phyloP scores from a whole-genome alignment of 2,329 filamentous ascomycete species.

The Diaporthe velutina region DNA sequence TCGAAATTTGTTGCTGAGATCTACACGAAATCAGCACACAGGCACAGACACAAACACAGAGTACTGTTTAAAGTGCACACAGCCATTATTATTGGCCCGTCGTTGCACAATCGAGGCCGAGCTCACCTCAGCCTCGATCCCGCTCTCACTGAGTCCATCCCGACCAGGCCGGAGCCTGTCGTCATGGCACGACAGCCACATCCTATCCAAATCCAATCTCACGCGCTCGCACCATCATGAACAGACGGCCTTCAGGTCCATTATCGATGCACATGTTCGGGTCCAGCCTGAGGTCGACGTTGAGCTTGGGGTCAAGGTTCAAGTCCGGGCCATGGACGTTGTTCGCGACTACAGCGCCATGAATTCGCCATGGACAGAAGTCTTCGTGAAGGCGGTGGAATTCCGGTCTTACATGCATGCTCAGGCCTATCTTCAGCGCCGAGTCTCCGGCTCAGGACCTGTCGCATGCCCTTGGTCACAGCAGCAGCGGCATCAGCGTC shows the following conservation, averaged over 20 bases:
- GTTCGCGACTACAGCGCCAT: constrained; percentile 1
- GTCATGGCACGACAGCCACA: not conserved
- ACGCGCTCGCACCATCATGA: not conserved
- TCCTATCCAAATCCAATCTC: not conserved
- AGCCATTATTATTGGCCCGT: not conserved
- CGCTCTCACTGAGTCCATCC: not conserved
- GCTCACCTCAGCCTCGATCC: constrained; percentile 26
- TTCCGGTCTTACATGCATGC: constrained; percentile 24
- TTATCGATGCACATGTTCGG: not conserved
- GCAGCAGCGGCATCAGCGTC: constrained; percentile 1
- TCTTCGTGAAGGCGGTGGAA: constrained; percentile 22
- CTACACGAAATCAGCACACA: not conserved
- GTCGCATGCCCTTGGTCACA: not conserved
- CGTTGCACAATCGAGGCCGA: constrained; percentile 18
- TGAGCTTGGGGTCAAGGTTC: not conserved
- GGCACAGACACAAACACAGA: not conserved
- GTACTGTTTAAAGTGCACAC: constrained; percentile 4
- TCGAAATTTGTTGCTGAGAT: not conserved
- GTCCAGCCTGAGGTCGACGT: not conserved
- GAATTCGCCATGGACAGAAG: not conserved
- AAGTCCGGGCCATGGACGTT: not conserved
- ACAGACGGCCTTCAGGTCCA: not conserved
- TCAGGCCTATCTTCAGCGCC: constrained; percentile 7
- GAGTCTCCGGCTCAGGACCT: not conserved
- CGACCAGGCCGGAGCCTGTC: not conserved